phyloP scores from a whole-genome alignment of 805 yeast genomes.

The Naumovozyma dairenensis region DNA sequence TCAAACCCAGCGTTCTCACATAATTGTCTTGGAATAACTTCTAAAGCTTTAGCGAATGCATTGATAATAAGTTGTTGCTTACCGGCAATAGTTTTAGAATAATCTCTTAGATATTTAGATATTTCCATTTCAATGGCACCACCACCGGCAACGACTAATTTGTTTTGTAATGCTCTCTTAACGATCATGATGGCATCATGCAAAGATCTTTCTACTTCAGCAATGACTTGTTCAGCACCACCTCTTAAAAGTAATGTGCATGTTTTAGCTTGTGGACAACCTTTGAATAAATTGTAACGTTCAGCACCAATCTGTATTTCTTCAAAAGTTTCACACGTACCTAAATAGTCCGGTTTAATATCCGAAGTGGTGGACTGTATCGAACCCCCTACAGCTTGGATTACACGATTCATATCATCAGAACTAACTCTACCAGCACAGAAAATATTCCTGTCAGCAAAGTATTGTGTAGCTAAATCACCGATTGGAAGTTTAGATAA shows the following conservation, averaged over 20 bases:
- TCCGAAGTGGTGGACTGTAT: constrained; percentile 72
- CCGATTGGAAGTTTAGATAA: constrained; percentile 94
- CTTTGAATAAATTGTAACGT: constrained; percentile 85
- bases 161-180: constrained; percentile 83
- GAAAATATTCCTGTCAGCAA: constrained; percentile 91
- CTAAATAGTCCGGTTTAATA: constrained; percentile 60
- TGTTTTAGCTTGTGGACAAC: constrained; percentile 86
- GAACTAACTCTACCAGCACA: constrained; percentile 92
- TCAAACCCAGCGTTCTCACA: constrained; percentile 99
- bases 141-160: constrained; percentile 91
- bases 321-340: constrained; percentile 78
- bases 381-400: constrained; percentile 88
- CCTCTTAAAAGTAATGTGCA: constrained; percentile 92
- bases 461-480: constrained; percentile 96
- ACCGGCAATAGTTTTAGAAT: constrained; percentile 82
- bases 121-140: constrained; percentile 99
- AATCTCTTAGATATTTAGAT: constrained; percentile 78
- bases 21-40: constrained; percentile 91
- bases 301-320: constrained; percentile 95
- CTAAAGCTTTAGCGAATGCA: constrained; percentile 91
- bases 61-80: constrained; percentile 88
- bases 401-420: constrained; percentile 88
- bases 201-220: constrained; percentile 93
- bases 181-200: constrained; percentile 99
- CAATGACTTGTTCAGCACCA: constrained; percentile 96